phyloP scores from a whole-genome alignment of 129 eudicot genomes.

The Helianthus annuus region HanXRQr2.0-SUNRISE NC_035441.2:166441195-166441694 shows the following conservation, averaged over 20 bases:
- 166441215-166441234: no score
- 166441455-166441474: conserved; percentile 43
- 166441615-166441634: neutral
- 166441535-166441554: conserved; percentile 45
- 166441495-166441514: conserved; percentile 34
- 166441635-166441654: neutral
- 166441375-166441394: conserved; percentile 19
- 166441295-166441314: conserved; percentile 8
- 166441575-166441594: conserved; percentile 33
- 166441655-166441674: neutral
- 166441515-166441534: conserved; percentile 39
- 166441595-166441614: conserved; percentile 31
- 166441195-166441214: no score
- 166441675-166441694: neutral
- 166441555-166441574: conserved; percentile 38
- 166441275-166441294: conserved; percentile 11
- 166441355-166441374: neutral
- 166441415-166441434: conserved; percentile 29
- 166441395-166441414: conserved; percentile 37
- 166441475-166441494: conserved; percentile 31
- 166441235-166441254: conserved; percentile 2
- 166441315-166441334: neutral
- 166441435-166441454: conserved; percentile 42
- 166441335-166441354: conserved; percentile 11
- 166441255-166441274: neutral